phyloP scores from a whole-genome alignment of 805 yeast genomes.

The Saccharomycopsis amapae region DNA sequence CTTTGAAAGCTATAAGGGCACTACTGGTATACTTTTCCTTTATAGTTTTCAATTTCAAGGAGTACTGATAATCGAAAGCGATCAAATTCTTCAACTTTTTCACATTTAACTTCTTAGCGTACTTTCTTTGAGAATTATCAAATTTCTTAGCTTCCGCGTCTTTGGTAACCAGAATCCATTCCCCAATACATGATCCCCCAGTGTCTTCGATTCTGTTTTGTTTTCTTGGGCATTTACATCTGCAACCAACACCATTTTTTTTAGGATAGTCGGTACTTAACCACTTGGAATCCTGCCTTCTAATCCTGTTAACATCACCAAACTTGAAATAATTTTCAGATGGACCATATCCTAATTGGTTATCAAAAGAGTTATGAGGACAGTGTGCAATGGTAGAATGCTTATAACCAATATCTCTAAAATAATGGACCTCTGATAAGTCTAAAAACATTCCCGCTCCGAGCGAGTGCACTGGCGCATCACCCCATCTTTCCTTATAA shows the following conservation, averaged over 20 bases:
- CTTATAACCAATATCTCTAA: conserved; percentile 85
- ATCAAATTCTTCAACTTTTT: conserved; percentile 26
- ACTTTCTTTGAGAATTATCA: conserved; percentile 12
- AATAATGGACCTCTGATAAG: conserved; percentile 72
- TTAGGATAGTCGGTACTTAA: conserved; percentile 30
- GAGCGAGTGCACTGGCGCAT: conserved; percentile 88
- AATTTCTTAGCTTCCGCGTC: conserved; percentile 24
- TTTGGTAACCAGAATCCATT: conserved; percentile 37
- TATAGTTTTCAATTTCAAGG: neutral
- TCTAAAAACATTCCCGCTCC: conserved; percentile 74
- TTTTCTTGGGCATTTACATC: conserved; percentile 70
- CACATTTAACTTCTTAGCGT: conserved; percentile 11
- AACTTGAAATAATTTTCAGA: conserved; percentile 29
- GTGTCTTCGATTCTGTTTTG: conserved; percentile 51
- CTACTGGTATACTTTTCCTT: conserved; percentile 14
- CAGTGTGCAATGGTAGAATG: conserved; percentile 82
- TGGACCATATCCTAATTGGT: conserved; percentile 42
- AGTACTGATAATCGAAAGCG: conserved; percentile 26
- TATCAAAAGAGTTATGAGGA: conserved; percentile 55
- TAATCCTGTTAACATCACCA: conserved; percentile 28
- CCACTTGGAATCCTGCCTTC: conserved; percentile 29
- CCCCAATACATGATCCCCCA: conserved; percentile 42
- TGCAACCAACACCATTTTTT: conserved; percentile 65
- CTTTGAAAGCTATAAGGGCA: conserved; percentile 12
- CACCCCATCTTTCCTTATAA: conserved; percentile 94